phyloP scores from a whole-genome alignment of 1,284 basidiomycete genomes.

The Cryptococcus sp. region DNA sequence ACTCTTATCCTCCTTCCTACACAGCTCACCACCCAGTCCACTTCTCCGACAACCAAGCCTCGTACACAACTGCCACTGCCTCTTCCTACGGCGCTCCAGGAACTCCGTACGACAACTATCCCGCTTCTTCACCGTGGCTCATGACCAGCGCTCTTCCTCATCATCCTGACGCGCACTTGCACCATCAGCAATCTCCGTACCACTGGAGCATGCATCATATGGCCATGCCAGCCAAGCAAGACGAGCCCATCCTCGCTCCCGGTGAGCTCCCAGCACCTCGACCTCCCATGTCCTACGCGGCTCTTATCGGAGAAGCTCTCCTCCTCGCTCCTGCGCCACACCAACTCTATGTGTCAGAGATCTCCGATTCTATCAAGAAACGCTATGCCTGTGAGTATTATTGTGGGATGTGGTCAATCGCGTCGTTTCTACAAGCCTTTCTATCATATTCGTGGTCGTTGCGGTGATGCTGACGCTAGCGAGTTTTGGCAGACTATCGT shows the following conservation, averaged over 20 bases:
- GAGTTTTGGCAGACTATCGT: slow-evolving; percentile 41
- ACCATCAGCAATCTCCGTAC: slow-evolving; percentile 15
- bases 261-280: slow-evolving; percentile 45
- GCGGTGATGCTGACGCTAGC: slow-evolving; percentile 15
- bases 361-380: slow-evolving; percentile 49
- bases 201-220: slow-evolving; percentile 23
- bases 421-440: too few relatives aligned
- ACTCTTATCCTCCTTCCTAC: slow-evolving; percentile 5
- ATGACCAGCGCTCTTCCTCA: not conserved
- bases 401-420: too few relatives aligned
- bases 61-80: slow-evolving; percentile 7
- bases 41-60: slow-evolving; percentile 3
- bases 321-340: slow-evolving; percentile 44
- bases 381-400: slow-evolving; percentile 46
- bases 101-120: slow-evolving; percentile 1
- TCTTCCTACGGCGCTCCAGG: slow-evolving; percentile 3
- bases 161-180: slow-evolving; percentile 5
- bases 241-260: slow-evolving; percentile 47
- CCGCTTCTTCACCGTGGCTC: slow-evolving; percentile 2
- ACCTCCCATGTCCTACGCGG: slow-evolving; percentile 49
- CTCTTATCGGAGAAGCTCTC: slow-evolving; percentile 51
- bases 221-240: slow-evolving; percentile 23
- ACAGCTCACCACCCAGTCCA: not conserved
- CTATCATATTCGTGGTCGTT: too few relatives aligned
- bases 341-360: slow-evolving; percentile 51